A percentile compares a stretch with the other conserved stretches of the same genome.
Evolutionary conservation across 2,329 filamentous ascomycete genomes (phyloP).

Genomic region (Fusarium fujikuroi): DNA sequence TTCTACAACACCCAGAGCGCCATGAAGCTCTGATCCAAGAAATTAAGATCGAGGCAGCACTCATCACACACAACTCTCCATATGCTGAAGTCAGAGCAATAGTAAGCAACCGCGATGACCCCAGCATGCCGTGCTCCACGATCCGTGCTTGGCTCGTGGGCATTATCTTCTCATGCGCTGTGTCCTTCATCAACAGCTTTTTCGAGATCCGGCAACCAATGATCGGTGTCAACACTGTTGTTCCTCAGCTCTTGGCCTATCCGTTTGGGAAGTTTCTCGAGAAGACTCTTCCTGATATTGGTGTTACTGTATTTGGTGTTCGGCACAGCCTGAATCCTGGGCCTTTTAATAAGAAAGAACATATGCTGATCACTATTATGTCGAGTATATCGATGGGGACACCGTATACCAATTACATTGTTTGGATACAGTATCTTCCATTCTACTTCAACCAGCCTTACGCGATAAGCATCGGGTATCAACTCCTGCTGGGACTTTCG

Average conservation of each 20-base stretch:
- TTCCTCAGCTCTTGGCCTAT: slow-evolving; percentile 67
- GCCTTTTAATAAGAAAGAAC: slow-evolving; percentile 68
- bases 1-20: slow-evolving; percentile 52
- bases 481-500: slow-evolving; percentile 60
- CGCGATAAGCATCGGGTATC: slow-evolving; percentile 60
- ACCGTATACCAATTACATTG: slow-evolving; percentile 62
- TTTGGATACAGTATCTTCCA: slow-evolving; percentile 61
- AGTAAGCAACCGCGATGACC: slow-evolving; percentile 64
- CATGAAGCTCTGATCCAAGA: slow-evolving; percentile 56
- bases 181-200: slow-evolving; percentile 65
- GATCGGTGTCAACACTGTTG: slow-evolving; percentile 63
- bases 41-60: slow-evolving; percentile 63
- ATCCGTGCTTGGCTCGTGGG: slow-evolving; percentile 65
- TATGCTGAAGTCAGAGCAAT: slow-evolving; percentile 67
- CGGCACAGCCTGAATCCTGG: slow-evolving; percentile 65
- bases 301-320: slow-evolving; percentile 58
- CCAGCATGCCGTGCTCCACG: slow-evolving; percentile 62
- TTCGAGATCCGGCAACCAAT: slow-evolving; percentile 66
- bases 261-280: slow-evolving; percentile 64
- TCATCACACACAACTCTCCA: slow-evolving; percentile 64
- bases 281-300: slow-evolving; percentile 60
- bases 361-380: slow-evolving; percentile 70
- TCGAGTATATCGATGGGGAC: slow-evolving; percentile 64
- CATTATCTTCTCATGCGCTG: slow-evolving; percentile 58
- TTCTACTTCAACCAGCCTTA: slow-evolving; percentile 63